These are phyloP conservation scores for Coemansia sp. DNA, from an alignment of 192 early-diverging fungal species.

Conservation along the genomic window DNA sequence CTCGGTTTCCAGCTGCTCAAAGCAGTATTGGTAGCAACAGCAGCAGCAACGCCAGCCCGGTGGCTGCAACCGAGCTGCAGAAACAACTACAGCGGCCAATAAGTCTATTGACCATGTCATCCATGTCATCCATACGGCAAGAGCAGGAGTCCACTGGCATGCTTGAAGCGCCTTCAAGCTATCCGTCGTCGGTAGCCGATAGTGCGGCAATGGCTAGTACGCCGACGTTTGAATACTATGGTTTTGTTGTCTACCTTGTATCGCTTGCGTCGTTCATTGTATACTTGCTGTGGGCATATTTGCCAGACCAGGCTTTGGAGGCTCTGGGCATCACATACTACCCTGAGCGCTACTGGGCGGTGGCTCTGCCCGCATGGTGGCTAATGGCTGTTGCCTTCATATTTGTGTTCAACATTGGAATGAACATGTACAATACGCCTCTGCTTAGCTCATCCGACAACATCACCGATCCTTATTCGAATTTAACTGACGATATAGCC, in stretches of 20 bases:
- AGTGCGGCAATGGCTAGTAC: slow-evolving; percentile 55
- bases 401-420: slow-evolving; percentile 70
- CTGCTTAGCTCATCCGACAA: slow-evolving; percentile 71
- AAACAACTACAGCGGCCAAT: slow-evolving; percentile 4
- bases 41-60: slow-evolving; percentile 1
- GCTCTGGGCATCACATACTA: slow-evolving; percentile 80
- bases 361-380: slow-evolving; percentile 78
- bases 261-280: slow-evolving; percentile 74
- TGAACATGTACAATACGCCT: slow-evolving; percentile 77
- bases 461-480: slow-evolving; percentile 64
- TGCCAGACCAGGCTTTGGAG: slow-evolving; percentile 72
- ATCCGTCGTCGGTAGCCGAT: slow-evolving; percentile 27
- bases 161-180: slow-evolving; percentile 23
- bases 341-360: slow-evolving; percentile 82
- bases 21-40: not conserved
- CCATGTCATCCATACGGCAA: slow-evolving; percentile 18
- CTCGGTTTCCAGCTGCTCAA: not conserved
- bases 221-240: slow-evolving; percentile 83
- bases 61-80: not conserved
- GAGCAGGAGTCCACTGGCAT: slow-evolving; percentile 23
- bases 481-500: slow-evolving; percentile 19
- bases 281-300: slow-evolving; percentile 81
- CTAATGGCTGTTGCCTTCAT: slow-evolving; percentile 74
- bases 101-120: slow-evolving; percentile 17
- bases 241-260: slow-evolving; percentile 81